Evolutionary conservation across 2,329 filamentous ascomycete genomes (phyloP).

Genomic region (Trichoderma koningiopsis): DNA sequence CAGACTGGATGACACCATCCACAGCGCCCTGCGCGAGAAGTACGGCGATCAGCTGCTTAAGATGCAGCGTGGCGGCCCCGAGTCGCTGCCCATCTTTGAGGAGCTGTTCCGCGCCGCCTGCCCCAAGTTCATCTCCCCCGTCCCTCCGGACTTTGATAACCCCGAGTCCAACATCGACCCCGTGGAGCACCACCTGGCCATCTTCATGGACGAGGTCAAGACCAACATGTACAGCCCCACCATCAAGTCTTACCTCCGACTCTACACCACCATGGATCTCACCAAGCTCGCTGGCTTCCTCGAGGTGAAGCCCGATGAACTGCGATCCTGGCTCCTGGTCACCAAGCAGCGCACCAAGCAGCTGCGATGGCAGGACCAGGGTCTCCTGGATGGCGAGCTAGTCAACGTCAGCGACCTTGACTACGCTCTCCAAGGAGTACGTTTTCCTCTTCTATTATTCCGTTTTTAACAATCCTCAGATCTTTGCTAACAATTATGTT

Average conservation of each 20-base stretch:
- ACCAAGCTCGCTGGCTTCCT: constrained; percentile 98
- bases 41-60: constrained; percentile 97
- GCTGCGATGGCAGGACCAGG: constrained; percentile 86
- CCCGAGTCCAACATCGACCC: constrained; percentile 95
- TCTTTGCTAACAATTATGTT: constrained; percentile 33
- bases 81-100: constrained; percentile 94
- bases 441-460: constrained; percentile 41
- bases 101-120: constrained; percentile 97
- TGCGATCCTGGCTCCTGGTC: constrained; percentile 89
- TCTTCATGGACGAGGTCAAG: constrained; percentile 99
- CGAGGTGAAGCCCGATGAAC: constrained; percentile 93
- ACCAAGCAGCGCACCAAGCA: constrained; percentile 99
- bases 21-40: constrained; percentile 97
- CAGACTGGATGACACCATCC: constrained; percentile 96
- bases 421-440: constrained; percentile 91
- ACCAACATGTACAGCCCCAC: constrained; percentile 98
- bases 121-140: constrained; percentile 99
- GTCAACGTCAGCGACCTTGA: constrained; percentile 94
- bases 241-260: constrained; percentile 96
- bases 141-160: constrained; percentile 96
- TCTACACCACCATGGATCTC: constrained; percentile 99
- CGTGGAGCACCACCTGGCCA: constrained; percentile 91
- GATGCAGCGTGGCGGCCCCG: constrained; percentile 93
- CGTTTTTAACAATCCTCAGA: constrained; percentile 20
- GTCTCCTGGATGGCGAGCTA: constrained; percentile 86